Evolutionary conservation across 805 yeast species (phyloP), one percentile per base, ranked within the genome.

Genomic region (Saturnispora hagleri): DNA sequence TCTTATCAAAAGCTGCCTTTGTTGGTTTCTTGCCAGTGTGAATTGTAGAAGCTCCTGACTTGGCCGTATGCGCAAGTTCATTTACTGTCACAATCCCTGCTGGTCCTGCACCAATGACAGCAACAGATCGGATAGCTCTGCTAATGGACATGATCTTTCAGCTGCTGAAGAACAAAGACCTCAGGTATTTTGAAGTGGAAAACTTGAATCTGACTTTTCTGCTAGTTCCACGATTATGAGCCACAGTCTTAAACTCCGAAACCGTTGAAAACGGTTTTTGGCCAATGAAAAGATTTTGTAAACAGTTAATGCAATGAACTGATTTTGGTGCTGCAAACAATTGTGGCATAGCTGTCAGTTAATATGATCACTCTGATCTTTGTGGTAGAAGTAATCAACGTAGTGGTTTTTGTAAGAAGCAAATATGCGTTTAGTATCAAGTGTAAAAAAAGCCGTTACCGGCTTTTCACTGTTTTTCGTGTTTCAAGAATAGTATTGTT

Each of bases 101-200:
- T 2, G 73, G 73, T 12, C 74, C 75, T 5, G 69, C 73, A 6
- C 74, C 75, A 26, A 71, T 64, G 13, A 71, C 63, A 7, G 73
- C 75, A 4, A 70, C 64, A 2, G 55, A 47, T 27, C 51, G 52
- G 15, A 57, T 45, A 40, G 31, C 33, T 45, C 53, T 18, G 46
- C 27, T 5, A 43, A 49, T 43, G 5, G 51, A 49, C 51, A 49
- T 42, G 8, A 24, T 38, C 35, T 31, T 10, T 42, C 20, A 3
- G 5, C 22, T 24, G 10, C 27, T 24, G 10, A 12, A 41, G 31
- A 41, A 41, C 42, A 18, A 13, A 38, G 24, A 38, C 9, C 5
- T 18, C 22, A 18, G 18, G 18, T 26, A 26, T 7, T 26, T 26
- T 10, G 5, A 31, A 31, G 15, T 17, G 28, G n/a, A 18, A 13